These are phyloP conservation scores for Gracilaria domingensis DNA, from an alignment of 23 red algal genomes.

Conservation along the genomic window DNA sequence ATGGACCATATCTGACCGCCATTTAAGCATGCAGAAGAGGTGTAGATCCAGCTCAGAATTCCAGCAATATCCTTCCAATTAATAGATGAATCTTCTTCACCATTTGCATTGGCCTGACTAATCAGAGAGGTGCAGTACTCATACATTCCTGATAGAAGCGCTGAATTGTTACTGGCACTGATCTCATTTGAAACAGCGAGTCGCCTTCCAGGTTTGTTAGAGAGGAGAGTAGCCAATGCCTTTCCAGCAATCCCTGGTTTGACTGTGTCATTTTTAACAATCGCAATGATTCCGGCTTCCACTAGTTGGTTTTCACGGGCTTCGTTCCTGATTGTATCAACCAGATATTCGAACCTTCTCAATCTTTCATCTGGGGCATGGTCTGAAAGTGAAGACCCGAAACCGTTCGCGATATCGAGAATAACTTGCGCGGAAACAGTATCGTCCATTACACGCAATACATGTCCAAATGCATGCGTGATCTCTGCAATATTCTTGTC, in stretches of 20 bases:
- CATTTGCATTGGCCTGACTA: background rate
- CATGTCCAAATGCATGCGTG: constrained; percentile 5
- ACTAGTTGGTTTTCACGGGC: constrained; percentile 17
- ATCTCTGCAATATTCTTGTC: constrained; percentile 24
- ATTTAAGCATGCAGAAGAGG: constrained; percentile 5
- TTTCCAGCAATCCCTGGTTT: background rate
- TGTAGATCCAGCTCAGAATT: constrained; percentile 31
- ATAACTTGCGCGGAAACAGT: constrained; percentile 8
- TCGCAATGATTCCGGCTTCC: background rate
- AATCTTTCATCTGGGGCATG: constrained; percentile 18
- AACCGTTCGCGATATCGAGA: constrained; percentile 3
- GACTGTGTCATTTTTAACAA: background rate
- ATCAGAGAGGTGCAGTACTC: constrained; percentile 1
- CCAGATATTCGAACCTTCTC: constrained; percentile 21
- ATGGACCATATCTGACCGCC: background rate
- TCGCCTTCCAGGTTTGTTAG: background rate
- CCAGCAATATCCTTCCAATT: background rate
- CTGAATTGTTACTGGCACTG: background rate
- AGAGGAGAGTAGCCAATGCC: background rate
- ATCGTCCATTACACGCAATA: constrained; percentile 15
- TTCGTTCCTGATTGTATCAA: background rate
- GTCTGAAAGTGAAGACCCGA: background rate
- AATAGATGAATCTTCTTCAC: background rate
- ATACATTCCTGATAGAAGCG: background rate
- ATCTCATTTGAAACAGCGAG: background rate